Conservation (phyloP, 805 yeast species). For the Suhomyces faveliae region DNA sequence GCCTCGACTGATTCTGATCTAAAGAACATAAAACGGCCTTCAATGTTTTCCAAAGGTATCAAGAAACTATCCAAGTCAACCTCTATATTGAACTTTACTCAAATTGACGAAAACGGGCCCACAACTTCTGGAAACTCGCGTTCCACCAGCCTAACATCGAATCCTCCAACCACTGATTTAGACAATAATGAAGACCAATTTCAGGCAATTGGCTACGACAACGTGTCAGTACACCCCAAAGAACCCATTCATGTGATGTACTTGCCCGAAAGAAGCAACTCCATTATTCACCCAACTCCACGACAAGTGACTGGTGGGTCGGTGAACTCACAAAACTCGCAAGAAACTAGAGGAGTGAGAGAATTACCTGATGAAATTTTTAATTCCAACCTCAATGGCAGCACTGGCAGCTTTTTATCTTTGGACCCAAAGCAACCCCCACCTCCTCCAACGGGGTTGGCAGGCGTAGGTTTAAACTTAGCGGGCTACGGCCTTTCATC, state of each 20-base stretch:
- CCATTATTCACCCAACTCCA: constrained; percentile 4
- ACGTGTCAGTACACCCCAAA: constrained; percentile 18
- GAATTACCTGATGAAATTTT: not conserved
- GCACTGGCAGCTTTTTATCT: constrained; percentile 10
- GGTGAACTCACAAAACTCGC: constrained; percentile 2
- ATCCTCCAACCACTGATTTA: not conserved
- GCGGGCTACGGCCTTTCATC: constrained; percentile 30
- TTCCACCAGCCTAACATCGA: not conserved
- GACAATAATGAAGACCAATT: constrained; percentile 16
- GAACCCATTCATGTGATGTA: constrained; percentile 33
- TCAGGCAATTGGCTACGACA: constrained; percentile 39
- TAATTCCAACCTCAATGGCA: not conserved
- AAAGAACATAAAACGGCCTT: constrained; percentile 3
- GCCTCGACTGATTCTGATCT: constrained; percentile 1
- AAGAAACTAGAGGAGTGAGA: not conserved
- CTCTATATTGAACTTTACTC: constrained; percentile 22
- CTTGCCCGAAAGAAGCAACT: constrained; percentile 19
- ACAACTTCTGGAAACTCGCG: not conserved
- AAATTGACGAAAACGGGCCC: not conserved
- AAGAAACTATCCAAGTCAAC: constrained; percentile 29
- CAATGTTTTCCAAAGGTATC: constrained; percentile 26
- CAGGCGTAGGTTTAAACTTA: constrained; percentile 25
- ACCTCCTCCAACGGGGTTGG: constrained; percentile 10
- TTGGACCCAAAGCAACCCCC: constrained; percentile 13
- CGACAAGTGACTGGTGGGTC: constrained; percentile 7